Evolutionary conservation across 2,329 filamentous ascomycete genomes (phyloP).

Genomic region (Didymella segeticola): DNA sequence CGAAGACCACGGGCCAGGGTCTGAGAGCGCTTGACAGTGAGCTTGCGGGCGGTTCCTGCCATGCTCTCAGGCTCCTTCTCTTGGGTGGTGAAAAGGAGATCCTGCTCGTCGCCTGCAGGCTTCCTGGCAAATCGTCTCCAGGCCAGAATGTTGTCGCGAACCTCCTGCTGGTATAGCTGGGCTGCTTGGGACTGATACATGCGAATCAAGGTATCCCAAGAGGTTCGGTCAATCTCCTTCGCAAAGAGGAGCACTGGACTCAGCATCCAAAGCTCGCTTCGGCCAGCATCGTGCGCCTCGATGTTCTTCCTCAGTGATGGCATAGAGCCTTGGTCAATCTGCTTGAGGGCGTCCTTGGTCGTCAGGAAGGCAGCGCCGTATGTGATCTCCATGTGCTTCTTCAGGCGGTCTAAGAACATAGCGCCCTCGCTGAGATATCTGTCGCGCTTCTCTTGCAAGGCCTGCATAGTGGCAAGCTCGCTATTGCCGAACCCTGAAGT

Average conservation of each 20-base stretch:
- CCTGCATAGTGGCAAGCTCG: constrained; percentile 83
- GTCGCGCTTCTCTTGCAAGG: constrained; percentile 92
- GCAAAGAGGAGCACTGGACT: constrained; percentile 87
- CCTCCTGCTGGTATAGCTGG: constrained; percentile 80
- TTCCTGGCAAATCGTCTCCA: constrained; percentile 85
- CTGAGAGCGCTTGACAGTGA: constrained; percentile 93
- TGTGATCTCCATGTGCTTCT: constrained; percentile 80
- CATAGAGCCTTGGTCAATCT: constrained; percentile 54
- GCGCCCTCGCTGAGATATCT: constrained; percentile 80
- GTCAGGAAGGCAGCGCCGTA: constrained; percentile 79
- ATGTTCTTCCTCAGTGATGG: constrained; percentile 68
- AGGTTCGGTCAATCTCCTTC: constrained; percentile 78
- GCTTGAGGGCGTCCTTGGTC: constrained; percentile 66
- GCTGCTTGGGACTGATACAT: constrained; percentile 81
- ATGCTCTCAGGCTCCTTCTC: constrained; percentile 85
- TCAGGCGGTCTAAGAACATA: constrained; percentile 78
- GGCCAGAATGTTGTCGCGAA: constrained; percentile 75
- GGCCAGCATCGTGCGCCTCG: constrained; percentile 72
- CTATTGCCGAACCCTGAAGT: constrained; percentile 72
- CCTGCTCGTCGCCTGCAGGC: constrained; percentile 76
- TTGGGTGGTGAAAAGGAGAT: constrained; percentile 86
- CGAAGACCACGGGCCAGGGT: constrained; percentile 79
- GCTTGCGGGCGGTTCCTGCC: constrained; percentile 74
- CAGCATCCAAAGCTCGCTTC: constrained; percentile 84
- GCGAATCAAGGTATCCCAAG: constrained; percentile 81